Evolutionary conservation across 2,329 filamentous ascomycete genomes (phyloP).

Genomic region (Penicillium sp.): DNA sequence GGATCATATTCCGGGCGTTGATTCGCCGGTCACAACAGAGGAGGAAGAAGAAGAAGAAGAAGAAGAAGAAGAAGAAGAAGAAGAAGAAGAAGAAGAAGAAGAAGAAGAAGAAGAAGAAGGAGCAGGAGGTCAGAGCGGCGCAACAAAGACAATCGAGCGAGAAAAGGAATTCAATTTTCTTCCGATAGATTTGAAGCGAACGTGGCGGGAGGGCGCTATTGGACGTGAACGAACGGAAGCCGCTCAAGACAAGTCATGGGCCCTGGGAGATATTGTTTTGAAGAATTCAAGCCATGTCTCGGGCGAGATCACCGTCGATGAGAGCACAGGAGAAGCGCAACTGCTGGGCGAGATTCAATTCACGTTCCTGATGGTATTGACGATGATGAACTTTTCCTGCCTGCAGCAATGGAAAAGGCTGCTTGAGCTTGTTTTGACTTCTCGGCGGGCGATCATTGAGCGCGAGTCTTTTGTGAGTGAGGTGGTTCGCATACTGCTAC

Average conservation of each 20-base stretch:
- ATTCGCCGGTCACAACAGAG: constrained; percentile 15
- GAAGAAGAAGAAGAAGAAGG: no score
- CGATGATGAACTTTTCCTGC: constrained; percentile 60
- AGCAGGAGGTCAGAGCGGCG: neutral
- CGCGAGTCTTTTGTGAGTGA: constrained; percentile 48
- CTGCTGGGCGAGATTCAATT: constrained; percentile 57
- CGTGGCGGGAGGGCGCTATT: constrained; percentile 57
- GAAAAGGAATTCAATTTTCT: constrained; percentile 50
- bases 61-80: no score
- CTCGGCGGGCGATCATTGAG: constrained; percentile 45
- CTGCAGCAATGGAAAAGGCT: constrained; percentile 61
- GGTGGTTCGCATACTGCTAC: constrained; percentile 44
- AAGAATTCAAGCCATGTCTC: constrained; percentile 20
- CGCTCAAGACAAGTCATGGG: constrained; percentile 59
- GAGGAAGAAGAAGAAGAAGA: no score
- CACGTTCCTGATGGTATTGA: constrained; percentile 57
- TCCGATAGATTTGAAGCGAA: constrained; percentile 55
- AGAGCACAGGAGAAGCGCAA: constrained; percentile 29
- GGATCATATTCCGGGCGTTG: constrained; percentile 56
- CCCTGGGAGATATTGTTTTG: constrained; percentile 48
- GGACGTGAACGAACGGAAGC: constrained; percentile 58
- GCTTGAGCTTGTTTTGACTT: constrained; percentile 53
- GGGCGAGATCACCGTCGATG: constrained; percentile 26
- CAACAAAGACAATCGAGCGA: constrained; percentile 26
- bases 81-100: no score